A percentile compares a stretch with the other conserved stretches of the same genome.
Evolutionary conservation across 345 rosid species (phyloP).

Genomic region (Garcia nutans): DNA sequence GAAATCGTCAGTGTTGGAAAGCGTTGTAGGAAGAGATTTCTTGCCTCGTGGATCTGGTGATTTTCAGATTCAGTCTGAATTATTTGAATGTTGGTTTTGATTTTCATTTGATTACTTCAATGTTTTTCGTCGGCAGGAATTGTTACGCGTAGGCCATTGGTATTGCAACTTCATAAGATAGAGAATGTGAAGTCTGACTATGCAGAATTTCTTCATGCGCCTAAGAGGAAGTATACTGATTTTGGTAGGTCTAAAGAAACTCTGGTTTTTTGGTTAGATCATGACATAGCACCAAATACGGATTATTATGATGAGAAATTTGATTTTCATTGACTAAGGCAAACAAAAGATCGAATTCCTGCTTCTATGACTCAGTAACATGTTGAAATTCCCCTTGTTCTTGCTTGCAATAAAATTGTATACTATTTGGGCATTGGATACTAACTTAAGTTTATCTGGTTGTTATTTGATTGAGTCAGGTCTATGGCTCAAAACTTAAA

Average conservation of each 20-base stretch:
- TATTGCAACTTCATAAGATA: conserved; percentile 90
- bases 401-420: not conserved
- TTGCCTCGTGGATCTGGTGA: conserved; percentile 99
- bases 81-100: not conserved
- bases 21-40: conserved; percentile 95
- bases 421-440: not conserved
- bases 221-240: conserved; percentile 72
- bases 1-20: conserved; percentile 94
- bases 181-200: conserved; percentile 71
- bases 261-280: not conserved
- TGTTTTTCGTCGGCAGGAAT: conserved; percentile 52
- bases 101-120: conserved; percentile 4
- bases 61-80: conserved; percentile 1
- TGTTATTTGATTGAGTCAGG: not conserved
- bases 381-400: not conserved
- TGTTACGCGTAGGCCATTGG: conserved; percentile 96
- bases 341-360: not conserved
- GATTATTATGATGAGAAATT: not conserved
- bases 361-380: too few species aligned
- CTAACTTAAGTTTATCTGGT: not conserved
- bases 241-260: conserved; percentile 52
- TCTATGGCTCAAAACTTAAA: not conserved
- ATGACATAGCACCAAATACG: not conserved
- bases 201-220: conserved; percentile 98
- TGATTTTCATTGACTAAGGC: not conserved